Base-by-base conservation (phyloP, 2,329 filamentous ascomycete genomes). In the Arthrobotrys megalospora region DNA sequence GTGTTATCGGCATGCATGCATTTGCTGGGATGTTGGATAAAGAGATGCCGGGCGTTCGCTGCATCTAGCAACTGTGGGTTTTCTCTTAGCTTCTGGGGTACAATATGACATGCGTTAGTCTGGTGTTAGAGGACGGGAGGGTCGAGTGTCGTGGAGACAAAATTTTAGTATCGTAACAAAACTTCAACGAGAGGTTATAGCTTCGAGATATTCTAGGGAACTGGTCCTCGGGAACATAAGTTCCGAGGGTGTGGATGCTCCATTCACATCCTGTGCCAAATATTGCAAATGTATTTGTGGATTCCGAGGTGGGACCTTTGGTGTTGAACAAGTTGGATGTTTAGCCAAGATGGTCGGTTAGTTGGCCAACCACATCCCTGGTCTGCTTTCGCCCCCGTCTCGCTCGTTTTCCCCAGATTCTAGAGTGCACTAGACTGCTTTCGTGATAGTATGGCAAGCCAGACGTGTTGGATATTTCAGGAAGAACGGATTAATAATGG, bases 1-100 rank as follows among this genome's bases (percentile, higher is more conserved):
- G 75, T 69, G 67, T 78, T 78, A 67, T 78, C 75, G 67, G 60
- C 67, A 63, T 78, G 75, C 75, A 78, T 78, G 67, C 67, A 72
- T 45, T 48, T 64, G 43, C 67, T 68, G 62, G 75, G 67, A 68
- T 78, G 75, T 68, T 78, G 75, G 75, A 78, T 78, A 78, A 78
- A 72, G 55, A 67, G 43, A 60, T 62, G 60, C 60, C 69, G 50
- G 60, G 55, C 55, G 36, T 60, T 60, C 14, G 55, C 55, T 60
- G 55, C 55, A 60, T 73, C 60, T 50, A 60, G 69, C 60, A 72
- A 43, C 48, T 50, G 48, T 66, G 52, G 70, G 70, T 62, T 67
- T 38, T 32, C 28, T 8, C 16, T 16, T 52, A 19, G 41, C 3
- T 24, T 11, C 11, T 24, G 19, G 24, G 53, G 48, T 71, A 45